Evolutionary conservation across 345 rosid genomes (phyloP).

Genomic region (Salix brachista): DNA sequence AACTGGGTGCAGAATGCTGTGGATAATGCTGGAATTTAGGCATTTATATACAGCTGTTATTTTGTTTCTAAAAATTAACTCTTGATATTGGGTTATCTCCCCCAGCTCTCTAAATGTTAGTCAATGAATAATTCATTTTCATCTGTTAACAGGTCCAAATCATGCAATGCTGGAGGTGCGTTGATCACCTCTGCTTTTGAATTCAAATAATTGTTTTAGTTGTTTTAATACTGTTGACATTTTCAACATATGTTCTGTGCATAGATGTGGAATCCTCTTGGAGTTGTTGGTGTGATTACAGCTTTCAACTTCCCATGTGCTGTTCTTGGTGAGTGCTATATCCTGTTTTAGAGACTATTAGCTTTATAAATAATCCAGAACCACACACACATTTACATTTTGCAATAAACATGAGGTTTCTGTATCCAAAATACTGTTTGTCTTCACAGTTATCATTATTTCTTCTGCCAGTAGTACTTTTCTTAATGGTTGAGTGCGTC

Average conservation of each 20-base stretch:
- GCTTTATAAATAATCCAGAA: not conserved
- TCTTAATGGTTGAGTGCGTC: not conserved
- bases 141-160: constrained; percentile 73
- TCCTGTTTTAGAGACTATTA: constrained; percentile 6
- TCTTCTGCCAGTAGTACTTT: not conserved
- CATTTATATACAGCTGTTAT: not conserved
- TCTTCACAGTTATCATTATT: not conserved
- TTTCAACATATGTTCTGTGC: constrained; percentile 12
- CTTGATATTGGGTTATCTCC: not conserved
- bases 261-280: constrained; percentile 98
- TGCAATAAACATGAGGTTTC: not conserved
- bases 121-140: constrained; percentile 13
- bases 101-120: not conserved
- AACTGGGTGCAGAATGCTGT: not conserved
- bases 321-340: constrained; percentile 72
- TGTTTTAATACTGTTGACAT: constrained; percentile 13
- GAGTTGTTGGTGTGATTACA: constrained; percentile 93
- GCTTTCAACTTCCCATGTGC: constrained; percentile 98
- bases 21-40: constrained; percentile 1
- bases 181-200: constrained; percentile 12
- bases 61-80: not conserved
- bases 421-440: not conserved
- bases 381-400: not conserved
- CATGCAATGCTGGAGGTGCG: constrained; percentile 94
- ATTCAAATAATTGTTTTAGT: not conserved